Evolutionary conservation across 805 yeast genomes (phyloP), one percentile per base, ranked within the genome.

Genomic region (Kodamaea lidongshanica): DNA sequence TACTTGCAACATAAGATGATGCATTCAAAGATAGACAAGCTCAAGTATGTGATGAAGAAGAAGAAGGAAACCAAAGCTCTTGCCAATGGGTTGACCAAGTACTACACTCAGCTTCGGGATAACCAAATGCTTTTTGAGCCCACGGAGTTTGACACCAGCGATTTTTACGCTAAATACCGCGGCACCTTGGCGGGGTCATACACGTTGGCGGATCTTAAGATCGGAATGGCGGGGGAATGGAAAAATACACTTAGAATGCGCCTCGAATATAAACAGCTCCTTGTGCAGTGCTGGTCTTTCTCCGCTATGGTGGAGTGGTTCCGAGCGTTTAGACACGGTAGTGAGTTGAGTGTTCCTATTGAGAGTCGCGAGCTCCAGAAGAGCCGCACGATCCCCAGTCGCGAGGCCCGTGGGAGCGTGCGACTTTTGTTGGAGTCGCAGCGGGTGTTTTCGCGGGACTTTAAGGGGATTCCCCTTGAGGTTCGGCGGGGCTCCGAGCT

Each of bases 261-360:
- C 23, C 37, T 61, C n/a, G 70, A 64, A 42, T 46, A 52, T 35
- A 47, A 50, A 26, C 70, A 64, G 38, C 20, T 60, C 12, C 45
- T 61, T 12, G 42, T 64, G 4, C 67, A 61, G 30, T 57, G 57
- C 28, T 64, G 69, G 69, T 58, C 67, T 12, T 61, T 61, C 39
- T 44, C 51, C 33, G 58, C 55, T 2, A 48, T 61, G 58, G 41
- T 55, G 10, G 52, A 56, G 25, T 64, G 70, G 70, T 54, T 35
- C 40, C 45, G 66, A 20, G 45, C 46, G 26, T 44, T 64, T 23
- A 34, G 33, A 12, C 54, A 52, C 13, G 69, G 65, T 8, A 48
- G 49, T 13, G 67, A 62, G 35, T 50, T 64, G 30, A 46, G 57
- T 27, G 21, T 29, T 12, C 56, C 58, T 6, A 28, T 56, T 22